Percentiles rank a stretch among this genome's conserved stretches.
Conservation (phyloP, 257 asterid genomes). For the Primulina tabacum region DNA sequence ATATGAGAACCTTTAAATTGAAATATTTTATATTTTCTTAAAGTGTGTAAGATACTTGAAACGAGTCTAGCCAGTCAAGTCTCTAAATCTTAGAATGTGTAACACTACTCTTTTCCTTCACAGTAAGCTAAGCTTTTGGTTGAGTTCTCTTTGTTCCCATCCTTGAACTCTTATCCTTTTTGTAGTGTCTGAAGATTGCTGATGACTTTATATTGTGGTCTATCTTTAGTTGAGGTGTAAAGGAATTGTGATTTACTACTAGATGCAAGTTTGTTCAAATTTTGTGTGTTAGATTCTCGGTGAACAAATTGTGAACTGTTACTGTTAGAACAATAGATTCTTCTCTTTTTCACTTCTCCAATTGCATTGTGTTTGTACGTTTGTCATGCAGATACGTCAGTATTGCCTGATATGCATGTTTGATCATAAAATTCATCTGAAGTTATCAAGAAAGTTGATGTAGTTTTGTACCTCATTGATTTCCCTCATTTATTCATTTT, state of each 20-base stretch:
- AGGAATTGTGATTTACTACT: not conserved
- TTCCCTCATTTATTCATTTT: constrained; percentile 24
- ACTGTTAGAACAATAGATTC: not conserved
- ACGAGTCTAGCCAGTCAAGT: not conserved
- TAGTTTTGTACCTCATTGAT: not conserved
- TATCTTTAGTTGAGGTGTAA: not conserved
- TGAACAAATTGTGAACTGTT: not conserved
- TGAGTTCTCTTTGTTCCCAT: not conserved
- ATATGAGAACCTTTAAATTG: not conserved
- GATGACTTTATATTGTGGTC: not conserved
- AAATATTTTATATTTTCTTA: no score
- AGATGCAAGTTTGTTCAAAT: not conserved
- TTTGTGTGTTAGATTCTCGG: not conserved
- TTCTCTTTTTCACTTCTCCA: not conserved
- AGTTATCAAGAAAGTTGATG: not conserved
- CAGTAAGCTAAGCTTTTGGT: not conserved
- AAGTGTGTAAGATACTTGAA: not conserved
- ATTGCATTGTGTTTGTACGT: not conserved
- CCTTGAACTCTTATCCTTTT: not conserved
- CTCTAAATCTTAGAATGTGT: not conserved
- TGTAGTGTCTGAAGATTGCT: not conserved
- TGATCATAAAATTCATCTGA: not conserved
- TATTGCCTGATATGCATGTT: not conserved
- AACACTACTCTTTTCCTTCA: not conserved
- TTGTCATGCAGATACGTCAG: not conserved